Conservation (phyloP, 805 yeast species). For the Saccharomycopsis sp. region DNA sequence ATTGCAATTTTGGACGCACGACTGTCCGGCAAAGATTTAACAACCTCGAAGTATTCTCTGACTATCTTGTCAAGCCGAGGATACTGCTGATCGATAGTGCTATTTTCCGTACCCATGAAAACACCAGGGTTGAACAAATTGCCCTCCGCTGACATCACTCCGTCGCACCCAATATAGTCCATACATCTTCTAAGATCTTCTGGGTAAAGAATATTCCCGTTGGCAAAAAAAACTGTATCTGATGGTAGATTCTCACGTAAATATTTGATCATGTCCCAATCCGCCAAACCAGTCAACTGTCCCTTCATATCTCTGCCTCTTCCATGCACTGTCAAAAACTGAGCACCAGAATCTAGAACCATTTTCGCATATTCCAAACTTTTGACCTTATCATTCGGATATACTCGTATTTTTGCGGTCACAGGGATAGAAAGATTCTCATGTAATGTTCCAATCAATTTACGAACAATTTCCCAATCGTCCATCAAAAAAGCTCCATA, state of each 20-base stretch:
- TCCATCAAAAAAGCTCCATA: slow-evolving; percentile 97
- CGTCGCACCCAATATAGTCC: slow-evolving; percentile 64
- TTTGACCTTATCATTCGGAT: slow-evolving; percentile 60
- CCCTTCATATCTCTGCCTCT: slow-evolving; percentile 97
- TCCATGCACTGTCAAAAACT: slow-evolving; percentile 90
- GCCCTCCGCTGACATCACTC: slow-evolving; percentile 97
- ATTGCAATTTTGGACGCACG: slow-evolving; percentile 74
- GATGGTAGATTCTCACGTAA: slow-evolving; percentile 67
- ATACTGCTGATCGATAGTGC: slow-evolving; percentile 42
- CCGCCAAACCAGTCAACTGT: slow-evolving; percentile 90
- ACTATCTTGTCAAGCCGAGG: slow-evolving; percentile 81
- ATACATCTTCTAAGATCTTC: slow-evolving; percentile 72
- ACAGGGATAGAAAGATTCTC: slow-evolving; percentile 76
- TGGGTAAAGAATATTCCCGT: slow-evolving; percentile 90
- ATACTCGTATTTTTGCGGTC: slow-evolving; percentile 91
- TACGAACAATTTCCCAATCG: slow-evolving; percentile 81
- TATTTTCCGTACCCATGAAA: slow-evolving; percentile 34
- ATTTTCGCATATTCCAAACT: slow-evolving; percentile 79
- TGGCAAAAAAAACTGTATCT: slow-evolving; percentile 68
- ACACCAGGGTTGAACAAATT: slow-evolving; percentile 90
- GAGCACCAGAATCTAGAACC: slow-evolving; percentile 92
- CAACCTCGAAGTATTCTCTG: slow-evolving; percentile 85
- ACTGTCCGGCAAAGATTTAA: slow-evolving; percentile 43
- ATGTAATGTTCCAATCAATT: slow-evolving; percentile 67
- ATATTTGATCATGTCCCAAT: slow-evolving; percentile 75